These are phyloP conservation scores for Leccinum subrobustum DNA, from an alignment of 1,284 basidiomycete genomes.

Conservation along the genomic window DNA sequence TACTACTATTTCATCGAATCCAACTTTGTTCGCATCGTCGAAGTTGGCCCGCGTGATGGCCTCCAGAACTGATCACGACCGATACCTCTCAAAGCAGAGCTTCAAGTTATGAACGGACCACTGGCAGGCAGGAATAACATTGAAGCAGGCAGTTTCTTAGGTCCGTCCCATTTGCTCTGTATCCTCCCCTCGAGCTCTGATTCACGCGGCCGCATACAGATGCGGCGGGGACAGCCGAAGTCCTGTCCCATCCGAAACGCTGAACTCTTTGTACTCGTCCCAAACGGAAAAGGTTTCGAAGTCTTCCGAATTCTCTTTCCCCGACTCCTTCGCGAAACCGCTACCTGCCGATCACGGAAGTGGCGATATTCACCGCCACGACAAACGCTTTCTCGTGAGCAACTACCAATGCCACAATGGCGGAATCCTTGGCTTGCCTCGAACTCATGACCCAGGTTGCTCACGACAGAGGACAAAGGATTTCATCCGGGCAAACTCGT, in stretches of 20 bases:
- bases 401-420: slow-evolving; percentile 31
- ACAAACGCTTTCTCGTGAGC: slow-evolving; percentile 85
- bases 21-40: no score
- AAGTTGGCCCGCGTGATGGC: no score
- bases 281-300: slow-evolving; percentile 79
- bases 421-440: no score
- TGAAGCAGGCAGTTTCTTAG: slow-evolving; percentile 89
- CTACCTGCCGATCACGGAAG: slow-evolving; percentile 71
- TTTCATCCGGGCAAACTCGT: no score
- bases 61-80: slow-evolving; percentile 55
- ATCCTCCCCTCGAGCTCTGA: background rate
- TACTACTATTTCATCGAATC: background rate
- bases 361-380: slow-evolving; percentile 88
- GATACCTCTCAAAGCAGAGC: slow-evolving; percentile 80
- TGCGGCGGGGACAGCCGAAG: slow-evolving; percentile 79
- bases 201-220: slow-evolving; percentile 42
- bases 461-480: no score
- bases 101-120: slow-evolving; percentile 60
- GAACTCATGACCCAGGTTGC: no score
- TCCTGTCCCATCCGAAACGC: slow-evolving; percentile 57
- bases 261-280: slow-evolving; percentile 84
- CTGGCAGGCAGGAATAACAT: slow-evolving; percentile 75
- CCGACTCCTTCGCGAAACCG: slow-evolving; percentile 23
- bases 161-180: slow-evolving; percentile 41
- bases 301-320: slow-evolving; percentile 54